phyloP scores from a whole-genome alignment of 805 yeast species.

The Kazachstania martiniae region DNA sequence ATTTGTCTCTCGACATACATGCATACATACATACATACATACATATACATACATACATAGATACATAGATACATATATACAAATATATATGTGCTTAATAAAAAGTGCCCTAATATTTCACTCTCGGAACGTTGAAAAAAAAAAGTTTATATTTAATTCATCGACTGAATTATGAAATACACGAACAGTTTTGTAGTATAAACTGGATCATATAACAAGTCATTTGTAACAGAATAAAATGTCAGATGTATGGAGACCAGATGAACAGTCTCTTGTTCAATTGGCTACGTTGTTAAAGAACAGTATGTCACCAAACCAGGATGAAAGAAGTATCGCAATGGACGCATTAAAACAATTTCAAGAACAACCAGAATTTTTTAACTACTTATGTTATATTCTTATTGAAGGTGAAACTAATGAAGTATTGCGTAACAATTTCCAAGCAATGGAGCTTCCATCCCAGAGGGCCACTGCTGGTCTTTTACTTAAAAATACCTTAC shows the following conservation, averaged over 20 bases:
- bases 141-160: too few relatives aligned
- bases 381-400: constrained; percentile 64
- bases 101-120: too few relatives aligned
- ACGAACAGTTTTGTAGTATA: too few relatives aligned
- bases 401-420: constrained; percentile 42
- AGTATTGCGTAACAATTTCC: constrained; percentile 23
- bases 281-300: constrained; percentile 56
- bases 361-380: constrained; percentile 64
- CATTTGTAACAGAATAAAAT: too few relatives aligned
- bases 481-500: constrained; percentile 66
- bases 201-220: too few relatives aligned
- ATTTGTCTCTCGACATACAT: too few relatives aligned
- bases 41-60: too few relatives aligned
- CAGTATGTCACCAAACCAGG: constrained; percentile 51
- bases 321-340: constrained; percentile 55
- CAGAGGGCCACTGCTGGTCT: constrained; percentile 81
- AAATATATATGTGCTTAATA: too few relatives aligned
- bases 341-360: constrained; percentile 63
- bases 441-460: constrained; percentile 16
- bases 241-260: constrained; percentile 50
- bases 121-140: too few relatives aligned
- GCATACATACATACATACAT: too few relatives aligned
- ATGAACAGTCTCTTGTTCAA: constrained; percentile 49
- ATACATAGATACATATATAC: too few relatives aligned
- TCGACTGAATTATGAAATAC: too few relatives aligned